Evolutionary conservation across 495 filamentous ascomycete genomes (phyloP), one percentile per base, ranked within the genome.

Genomic region (Pseudevernia furfuracea): DNA sequence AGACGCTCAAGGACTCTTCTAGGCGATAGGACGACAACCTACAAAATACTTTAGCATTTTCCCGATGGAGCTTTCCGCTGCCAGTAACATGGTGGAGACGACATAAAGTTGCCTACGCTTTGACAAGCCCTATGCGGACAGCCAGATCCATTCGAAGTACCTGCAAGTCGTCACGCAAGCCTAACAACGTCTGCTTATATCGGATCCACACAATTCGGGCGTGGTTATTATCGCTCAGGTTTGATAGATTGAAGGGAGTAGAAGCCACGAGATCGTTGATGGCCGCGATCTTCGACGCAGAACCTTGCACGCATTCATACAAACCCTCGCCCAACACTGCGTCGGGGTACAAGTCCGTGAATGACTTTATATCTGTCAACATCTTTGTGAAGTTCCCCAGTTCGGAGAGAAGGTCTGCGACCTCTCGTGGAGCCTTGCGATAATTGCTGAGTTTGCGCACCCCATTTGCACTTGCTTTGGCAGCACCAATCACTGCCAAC

Each of bases 211-310:
- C 14, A 4, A 65, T 12, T 6, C 56, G 58, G 8, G 46, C 37
- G 23, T 61, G 62, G 10, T 58, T 58, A 1, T 48, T 62, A 32
- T 68, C 48, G 43, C 62, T 68, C 15, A 65, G n/a, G 23, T 59
- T 62, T 15, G 46, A 17, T 6, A 58, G 36, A 19, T 38, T 21
- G 23, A 65, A 37, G 43, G 39, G 21, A 14, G 37, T 23, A n/a
- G 58, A 65, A 25, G 37, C 34, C 23, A 65, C 23, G 28, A 65
- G 36, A 9, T 49, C 28, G 28, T 32, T 65, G 49, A 68, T 61
- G 5, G 43, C 43, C 21, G 7, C 21, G 34, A 68, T 52, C 2
- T 38, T 44, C 8, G 53, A 44, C 19, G 43, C 48, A 10, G 55
- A 56, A 23, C 38, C 28, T 28, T 15, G 17, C 3, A 68, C 62